Evolutionary conservation across 257 asterid species (phyloP).

Genomic region (Buddleja alternifolia): DNA sequence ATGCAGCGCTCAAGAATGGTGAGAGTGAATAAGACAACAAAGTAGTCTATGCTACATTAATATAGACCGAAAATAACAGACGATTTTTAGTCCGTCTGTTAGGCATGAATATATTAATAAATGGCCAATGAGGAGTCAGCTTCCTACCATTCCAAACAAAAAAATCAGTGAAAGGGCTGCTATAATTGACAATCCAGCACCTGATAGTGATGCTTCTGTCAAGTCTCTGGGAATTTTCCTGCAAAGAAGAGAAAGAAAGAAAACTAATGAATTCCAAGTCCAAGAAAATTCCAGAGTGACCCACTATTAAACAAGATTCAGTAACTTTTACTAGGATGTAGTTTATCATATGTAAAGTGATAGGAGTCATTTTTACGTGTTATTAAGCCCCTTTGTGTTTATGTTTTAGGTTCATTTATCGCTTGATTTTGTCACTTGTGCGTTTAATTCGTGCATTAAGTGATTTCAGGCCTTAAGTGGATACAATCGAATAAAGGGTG

Average conservation of each 20-base stretch:
- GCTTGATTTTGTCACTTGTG: too few relatives aligned
- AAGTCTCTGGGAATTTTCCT: constrained; percentile 90
- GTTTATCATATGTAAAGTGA: neutral
- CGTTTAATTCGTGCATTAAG: too few relatives aligned
- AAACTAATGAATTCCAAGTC: neutral
- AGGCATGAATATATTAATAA: constrained; percentile 11
- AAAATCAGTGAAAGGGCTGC: constrained; percentile 83
- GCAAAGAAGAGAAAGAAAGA: constrained; percentile 36
- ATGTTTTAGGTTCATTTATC: too few relatives aligned
- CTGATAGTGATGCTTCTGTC: constrained; percentile 91
- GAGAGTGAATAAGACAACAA: constrained; percentile 9
- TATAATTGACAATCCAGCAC: constrained; percentile 89
- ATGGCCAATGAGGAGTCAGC: constrained; percentile 20
- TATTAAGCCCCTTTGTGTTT: too few relatives aligned
- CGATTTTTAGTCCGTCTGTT: neutral
- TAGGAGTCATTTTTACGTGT: too few relatives aligned
- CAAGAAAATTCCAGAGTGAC: neutral
- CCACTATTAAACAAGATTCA: neutral
- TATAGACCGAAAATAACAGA: neutral
- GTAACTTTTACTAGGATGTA: neutral
- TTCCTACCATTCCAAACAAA: constrained; percentile 91
- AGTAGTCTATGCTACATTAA: neutral
- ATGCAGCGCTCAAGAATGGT: neutral
- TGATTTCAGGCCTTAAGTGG: too few relatives aligned
- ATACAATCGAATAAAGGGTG: too few relatives aligned